These are phyloP conservation scores for Calocera viscosa DNA, from an alignment of 768 basidiomycete genomes.

Conservation along the genomic window DNA sequence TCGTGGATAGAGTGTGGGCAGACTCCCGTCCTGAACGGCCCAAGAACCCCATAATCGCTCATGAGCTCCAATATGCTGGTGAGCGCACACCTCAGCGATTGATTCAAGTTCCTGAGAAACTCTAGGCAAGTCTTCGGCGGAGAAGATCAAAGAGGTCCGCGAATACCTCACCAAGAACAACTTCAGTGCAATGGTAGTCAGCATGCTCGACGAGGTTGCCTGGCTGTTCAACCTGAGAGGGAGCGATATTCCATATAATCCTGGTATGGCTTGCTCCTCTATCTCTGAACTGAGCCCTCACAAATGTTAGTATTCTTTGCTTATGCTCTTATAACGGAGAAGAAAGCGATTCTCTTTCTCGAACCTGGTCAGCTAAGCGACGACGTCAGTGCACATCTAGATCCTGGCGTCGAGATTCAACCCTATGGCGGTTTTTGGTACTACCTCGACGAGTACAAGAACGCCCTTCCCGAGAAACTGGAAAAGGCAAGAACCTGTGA, in stretches of 20 bases:
- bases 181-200: constrained; percentile 57
- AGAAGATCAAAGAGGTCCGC: constrained; percentile 58
- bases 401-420: constrained; percentile 45
- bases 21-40: constrained; percentile 55
- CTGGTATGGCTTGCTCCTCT: constrained; percentile 30
- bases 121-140: constrained; percentile 44
- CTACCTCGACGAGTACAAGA: constrained; percentile 35
- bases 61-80: constrained; percentile 68
- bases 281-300: neutral
- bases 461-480: constrained; percentile 27
- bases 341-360: constrained; percentile 55
- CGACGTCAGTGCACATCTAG: constrained; percentile 42
- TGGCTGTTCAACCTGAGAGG: constrained; percentile 92
- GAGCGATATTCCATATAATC: constrained; percentile 82
- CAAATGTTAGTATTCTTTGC: constrained; percentile 72
- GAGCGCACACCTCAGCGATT: constrained; percentile 14
- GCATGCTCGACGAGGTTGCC: constrained; percentile 87
- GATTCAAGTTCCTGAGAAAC: neutral
- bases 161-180: constrained; percentile 51
- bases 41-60: constrained; percentile 48
- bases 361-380: constrained; percentile 39
- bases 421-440: constrained; percentile 59
- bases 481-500: constrained; percentile 11
- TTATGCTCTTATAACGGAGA: constrained; percentile 61
- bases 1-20: constrained; percentile 69